Conservation (phyloP, 257 asterid genomes). For the Echium plantagineum region DNA sequence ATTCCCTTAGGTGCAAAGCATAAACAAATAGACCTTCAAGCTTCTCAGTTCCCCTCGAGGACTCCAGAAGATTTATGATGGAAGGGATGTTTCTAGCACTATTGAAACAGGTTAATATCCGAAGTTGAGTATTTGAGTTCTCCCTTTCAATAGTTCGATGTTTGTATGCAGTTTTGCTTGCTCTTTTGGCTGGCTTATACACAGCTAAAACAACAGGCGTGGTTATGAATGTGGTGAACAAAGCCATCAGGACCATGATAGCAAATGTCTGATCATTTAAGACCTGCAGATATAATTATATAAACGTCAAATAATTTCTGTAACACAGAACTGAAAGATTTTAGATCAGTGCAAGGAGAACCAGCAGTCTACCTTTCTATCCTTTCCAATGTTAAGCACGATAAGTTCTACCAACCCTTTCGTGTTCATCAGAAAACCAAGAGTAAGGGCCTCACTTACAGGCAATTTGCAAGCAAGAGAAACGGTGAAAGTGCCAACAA, state of each 20-base stretch:
- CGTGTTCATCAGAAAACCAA: constrained; percentile 82
- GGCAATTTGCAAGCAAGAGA: constrained; percentile 47
- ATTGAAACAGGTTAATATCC: constrained; percentile 41
- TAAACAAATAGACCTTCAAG: constrained; percentile 35
- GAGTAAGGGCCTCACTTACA: constrained; percentile 45
- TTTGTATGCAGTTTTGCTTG: constrained; percentile 17
- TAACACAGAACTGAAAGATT: not conserved
- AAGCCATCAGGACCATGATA: constrained; percentile 55
- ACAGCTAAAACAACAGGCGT: constrained; percentile 43
- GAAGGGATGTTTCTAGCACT: constrained; percentile 38
- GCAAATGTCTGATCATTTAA: constrained; percentile 51
- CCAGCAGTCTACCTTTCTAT: constrained; percentile 39
- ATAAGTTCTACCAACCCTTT: constrained; percentile 73
- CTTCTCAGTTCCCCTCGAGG: constrained; percentile 43
- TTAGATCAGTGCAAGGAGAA: not conserved
- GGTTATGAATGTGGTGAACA: constrained; percentile 50
- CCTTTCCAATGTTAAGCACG: constrained; percentile 79
- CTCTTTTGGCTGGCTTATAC: constrained; percentile 38
- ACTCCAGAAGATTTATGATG: constrained; percentile 42
- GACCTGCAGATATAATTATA: constrained; percentile 33
- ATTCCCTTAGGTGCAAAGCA: constrained; percentile 53
- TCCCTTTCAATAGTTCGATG: constrained; percentile 36
- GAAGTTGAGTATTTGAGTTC: constrained; percentile 24
- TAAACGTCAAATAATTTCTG: not conserved
- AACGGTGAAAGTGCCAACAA: constrained; percentile 49